Evolutionary conservation across 768 basidiomycete genomes (phyloP).

Genomic region (Leccinum disarticulatum): DNA sequence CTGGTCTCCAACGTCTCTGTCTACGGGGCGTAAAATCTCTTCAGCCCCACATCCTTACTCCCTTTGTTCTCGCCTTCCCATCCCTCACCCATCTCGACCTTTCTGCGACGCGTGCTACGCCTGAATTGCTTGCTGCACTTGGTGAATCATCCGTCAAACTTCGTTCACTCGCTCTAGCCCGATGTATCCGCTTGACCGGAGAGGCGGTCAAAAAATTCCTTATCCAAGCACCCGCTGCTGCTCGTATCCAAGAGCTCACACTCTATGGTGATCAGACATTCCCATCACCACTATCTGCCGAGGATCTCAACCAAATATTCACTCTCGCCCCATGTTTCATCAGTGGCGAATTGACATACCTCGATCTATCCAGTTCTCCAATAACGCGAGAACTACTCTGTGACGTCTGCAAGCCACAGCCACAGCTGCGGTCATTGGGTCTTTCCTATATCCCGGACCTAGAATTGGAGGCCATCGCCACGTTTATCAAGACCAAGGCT

Average conservation of each 20-base stretch:
- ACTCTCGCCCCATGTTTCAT: slow-evolving; percentile 76
- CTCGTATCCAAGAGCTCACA: slow-evolving; percentile 70
- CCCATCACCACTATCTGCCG: slow-evolving; percentile 63
- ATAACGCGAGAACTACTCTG: slow-evolving; percentile 56
- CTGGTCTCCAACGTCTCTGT: slow-evolving; percentile 74
- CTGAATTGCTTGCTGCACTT: slow-evolving; percentile 71
- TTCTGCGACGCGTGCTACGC: slow-evolving; percentile 80
- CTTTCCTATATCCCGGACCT: slow-evolving; percentile 82
- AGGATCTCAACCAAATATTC: slow-evolving; percentile 69
- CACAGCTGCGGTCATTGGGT: slow-evolving; percentile 81
- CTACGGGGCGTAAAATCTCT: slow-evolving; percentile 82
- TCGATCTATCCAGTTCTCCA: slow-evolving; percentile 87
- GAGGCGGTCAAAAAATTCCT: slow-evolving; percentile 76
- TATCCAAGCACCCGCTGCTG: slow-evolving; percentile 61
- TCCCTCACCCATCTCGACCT: slow-evolving; percentile 88
- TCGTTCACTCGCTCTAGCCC: slow-evolving; percentile 76
- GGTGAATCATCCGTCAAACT: slow-evolving; percentile 69
- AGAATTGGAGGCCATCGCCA: slow-evolving; percentile 58
- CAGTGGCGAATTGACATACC: slow-evolving; percentile 72
- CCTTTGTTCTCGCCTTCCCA: slow-evolving; percentile 81
- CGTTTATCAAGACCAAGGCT: slow-evolving; percentile 69
- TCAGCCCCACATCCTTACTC: slow-evolving; percentile 60
- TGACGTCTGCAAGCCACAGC: slow-evolving; percentile 59
- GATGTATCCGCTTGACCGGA: slow-evolving; percentile 83
- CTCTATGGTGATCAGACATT: slow-evolving; percentile 90